phyloP scores from a whole-genome alignment of 805 yeast genomes.

The Ogataea paraovalis region DNA sequence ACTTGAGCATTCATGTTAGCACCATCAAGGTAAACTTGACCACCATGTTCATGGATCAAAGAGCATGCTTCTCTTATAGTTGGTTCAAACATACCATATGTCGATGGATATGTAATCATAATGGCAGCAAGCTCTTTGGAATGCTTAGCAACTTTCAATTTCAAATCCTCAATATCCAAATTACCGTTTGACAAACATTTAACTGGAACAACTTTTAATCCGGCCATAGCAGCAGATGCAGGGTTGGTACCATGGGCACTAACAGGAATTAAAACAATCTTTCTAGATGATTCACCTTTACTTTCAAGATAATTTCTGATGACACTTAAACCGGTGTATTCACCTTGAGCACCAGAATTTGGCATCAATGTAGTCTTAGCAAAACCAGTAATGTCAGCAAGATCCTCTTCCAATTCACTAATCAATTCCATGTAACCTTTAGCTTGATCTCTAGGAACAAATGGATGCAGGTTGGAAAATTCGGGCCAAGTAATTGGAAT shows the following conservation, averaged over 20 bases:
- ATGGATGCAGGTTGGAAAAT: constrained; percentile 84
- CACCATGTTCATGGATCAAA: constrained; percentile 81
- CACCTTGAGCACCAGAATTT: constrained; percentile 98
- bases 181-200: constrained; percentile 85
- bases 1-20: constrained; percentile 99
- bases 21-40: constrained; percentile 96
- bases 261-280: constrained; percentile 91
- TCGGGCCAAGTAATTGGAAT: constrained; percentile 93
- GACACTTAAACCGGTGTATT: constrained; percentile 87
- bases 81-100: constrained; percentile 95
- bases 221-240: constrained; percentile 97
- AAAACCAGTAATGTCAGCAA: constrained; percentile 91
- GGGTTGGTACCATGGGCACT: constrained; percentile 99
- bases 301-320: constrained; percentile 73
- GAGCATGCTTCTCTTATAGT: constrained; percentile 81
- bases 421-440: constrained; percentile 77
- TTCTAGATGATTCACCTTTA: constrained; percentile 67
- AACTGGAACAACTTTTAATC: constrained; percentile 87
- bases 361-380: constrained; percentile 91
- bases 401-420: constrained; percentile 72
- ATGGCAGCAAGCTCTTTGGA: constrained; percentile 74
- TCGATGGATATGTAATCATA: constrained; percentile 97
- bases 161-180: constrained; percentile 73
- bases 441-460: constrained; percentile 88
- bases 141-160: constrained; percentile 66